phyloP scores from a whole-genome alignment of 139 green algal genomes.

The Chlamydomonas sphaeroides region DNA sequence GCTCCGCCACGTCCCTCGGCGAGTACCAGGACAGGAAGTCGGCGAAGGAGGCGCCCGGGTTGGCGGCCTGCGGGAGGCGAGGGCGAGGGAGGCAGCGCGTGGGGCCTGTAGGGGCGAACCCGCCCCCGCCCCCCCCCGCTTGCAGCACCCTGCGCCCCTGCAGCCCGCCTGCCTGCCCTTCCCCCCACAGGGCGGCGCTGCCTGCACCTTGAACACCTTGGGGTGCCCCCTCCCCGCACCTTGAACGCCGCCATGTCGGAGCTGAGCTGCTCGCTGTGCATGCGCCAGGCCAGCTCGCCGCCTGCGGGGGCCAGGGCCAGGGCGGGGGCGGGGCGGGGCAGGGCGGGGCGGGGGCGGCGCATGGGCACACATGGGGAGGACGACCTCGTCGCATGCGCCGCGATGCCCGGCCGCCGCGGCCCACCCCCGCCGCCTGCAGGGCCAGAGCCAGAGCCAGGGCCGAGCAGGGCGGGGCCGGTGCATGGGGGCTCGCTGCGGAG shows the following conservation, averaged over 20 bases:
- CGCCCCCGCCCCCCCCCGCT: too few species aligned
- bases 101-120: not conserved
- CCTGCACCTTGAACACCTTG: too few species aligned
- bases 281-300: slow-evolving; percentile 26
- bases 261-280: slow-evolving; percentile 67
- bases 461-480: too few species aligned
- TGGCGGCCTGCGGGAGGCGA: slow-evolving; percentile 69
- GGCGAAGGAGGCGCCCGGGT: slow-evolving; percentile 76
- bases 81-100: not conserved
- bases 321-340: not conserved
- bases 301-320: not conserved
- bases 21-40: slow-evolving; percentile 92
- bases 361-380: not conserved
- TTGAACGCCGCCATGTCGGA: slow-evolving; percentile 95
- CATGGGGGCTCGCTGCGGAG: too few species aligned
- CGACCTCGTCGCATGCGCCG: too few species aligned
- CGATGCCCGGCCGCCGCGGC: too few species aligned
- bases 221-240: not conserved
- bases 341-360: too few species aligned
- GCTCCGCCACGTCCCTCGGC: slow-evolving; percentile 69
- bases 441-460: too few species aligned
- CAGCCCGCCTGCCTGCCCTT: too few species aligned
- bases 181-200: too few species aligned
- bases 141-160: too few species aligned
- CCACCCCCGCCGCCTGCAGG: too few species aligned